These are phyloP conservation scores for Phytophthora rubi DNA, from an alignment of 352 stramenopile species.

Conservation along the genomic window DNA sequence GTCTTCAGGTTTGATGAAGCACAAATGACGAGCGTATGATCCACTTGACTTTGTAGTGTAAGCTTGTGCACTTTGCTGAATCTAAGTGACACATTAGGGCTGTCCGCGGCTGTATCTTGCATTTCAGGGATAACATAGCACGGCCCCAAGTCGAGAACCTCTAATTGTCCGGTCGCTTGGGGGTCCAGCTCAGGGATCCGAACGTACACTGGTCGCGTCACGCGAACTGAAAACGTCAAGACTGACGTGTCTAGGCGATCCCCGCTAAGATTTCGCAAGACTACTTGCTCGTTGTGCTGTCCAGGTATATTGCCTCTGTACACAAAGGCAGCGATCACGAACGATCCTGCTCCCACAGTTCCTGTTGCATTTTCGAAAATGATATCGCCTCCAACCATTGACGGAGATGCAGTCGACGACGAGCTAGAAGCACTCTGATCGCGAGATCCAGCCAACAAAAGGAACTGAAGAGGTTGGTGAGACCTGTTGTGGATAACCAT, in stretches of 20 bases:
- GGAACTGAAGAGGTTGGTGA: constrained; percentile 70
- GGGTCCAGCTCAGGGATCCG: constrained; percentile 83
- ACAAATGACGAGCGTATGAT: constrained; percentile 73
- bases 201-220: constrained; percentile 86
- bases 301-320: constrained; percentile 72
- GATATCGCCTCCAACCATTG: constrained; percentile 59
- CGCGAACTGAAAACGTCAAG: constrained; percentile 65
- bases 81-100: constrained; percentile 72
- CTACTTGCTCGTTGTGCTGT: constrained; percentile 79
- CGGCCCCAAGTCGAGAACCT: constrained; percentile 76
- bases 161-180: constrained; percentile 72
- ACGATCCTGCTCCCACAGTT: constrained; percentile 60
- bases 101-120: constrained; percentile 81
- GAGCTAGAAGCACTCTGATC: constrained; percentile 36
- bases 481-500: constrained; percentile 79
- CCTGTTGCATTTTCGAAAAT: constrained; percentile 80
- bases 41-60: constrained; percentile 82
- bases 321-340: constrained; percentile 62
- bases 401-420: constrained; percentile 27
- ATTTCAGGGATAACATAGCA: constrained; percentile 89
- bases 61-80: constrained; percentile 91
- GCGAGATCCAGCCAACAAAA: constrained; percentile 65
- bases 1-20: constrained; percentile 90
- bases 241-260: constrained; percentile 80
- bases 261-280: constrained; percentile 82